These are phyloP conservation scores for Akanthomyces muscarius DNA, from an alignment of 2,329 filamentous ascomycete species.

Conservation along the genomic window DNA sequence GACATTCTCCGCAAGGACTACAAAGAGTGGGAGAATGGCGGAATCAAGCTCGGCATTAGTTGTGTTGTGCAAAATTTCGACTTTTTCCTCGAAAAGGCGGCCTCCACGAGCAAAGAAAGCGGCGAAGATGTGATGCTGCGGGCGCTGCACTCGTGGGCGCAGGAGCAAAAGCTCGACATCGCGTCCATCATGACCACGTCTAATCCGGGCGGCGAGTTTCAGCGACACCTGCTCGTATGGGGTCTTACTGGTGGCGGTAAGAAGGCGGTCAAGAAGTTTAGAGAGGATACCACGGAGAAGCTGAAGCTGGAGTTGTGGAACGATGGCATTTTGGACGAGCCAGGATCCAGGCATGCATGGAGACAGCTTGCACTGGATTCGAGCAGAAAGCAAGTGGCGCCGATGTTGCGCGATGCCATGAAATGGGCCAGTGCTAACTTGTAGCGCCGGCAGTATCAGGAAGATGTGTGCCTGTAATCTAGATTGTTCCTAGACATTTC, in stretches of 20 bases:
- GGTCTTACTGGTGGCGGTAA: conserved; percentile 48
- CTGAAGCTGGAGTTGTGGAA: conserved; percentile 56
- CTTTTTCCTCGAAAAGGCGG: conserved; percentile 55
- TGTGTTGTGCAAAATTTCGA: conserved; percentile 59
- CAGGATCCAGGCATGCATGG: conserved; percentile 59
- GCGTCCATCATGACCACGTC: conserved; percentile 68
- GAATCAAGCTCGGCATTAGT: conserved; percentile 61
- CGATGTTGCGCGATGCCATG: conserved; percentile 58
- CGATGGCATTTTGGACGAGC: conserved; percentile 43
- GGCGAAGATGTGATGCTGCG: conserved; percentile 38
- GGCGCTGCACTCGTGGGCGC: conserved; percentile 49
- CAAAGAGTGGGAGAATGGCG: conserved; percentile 67
- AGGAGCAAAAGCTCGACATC: conserved; percentile 58
- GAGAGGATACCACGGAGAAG: conserved; percentile 37
- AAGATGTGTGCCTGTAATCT: background rate
- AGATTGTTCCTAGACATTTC: background rate
- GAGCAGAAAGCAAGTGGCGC: conserved; percentile 66
- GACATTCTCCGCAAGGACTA: conserved; percentile 80
- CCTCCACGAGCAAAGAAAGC: conserved; percentile 27
- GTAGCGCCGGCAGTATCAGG: background rate
- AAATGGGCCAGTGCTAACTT: conserved; percentile 25
- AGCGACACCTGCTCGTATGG: conserved; percentile 66
- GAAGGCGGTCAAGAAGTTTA: conserved; percentile 53
- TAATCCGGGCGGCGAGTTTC: conserved; percentile 51
- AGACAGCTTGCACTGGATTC: conserved; percentile 57